Conservation (phyloP, 2,329 filamentous ascomycete genomes). For the Aspergillus arachidicola region DNA sequence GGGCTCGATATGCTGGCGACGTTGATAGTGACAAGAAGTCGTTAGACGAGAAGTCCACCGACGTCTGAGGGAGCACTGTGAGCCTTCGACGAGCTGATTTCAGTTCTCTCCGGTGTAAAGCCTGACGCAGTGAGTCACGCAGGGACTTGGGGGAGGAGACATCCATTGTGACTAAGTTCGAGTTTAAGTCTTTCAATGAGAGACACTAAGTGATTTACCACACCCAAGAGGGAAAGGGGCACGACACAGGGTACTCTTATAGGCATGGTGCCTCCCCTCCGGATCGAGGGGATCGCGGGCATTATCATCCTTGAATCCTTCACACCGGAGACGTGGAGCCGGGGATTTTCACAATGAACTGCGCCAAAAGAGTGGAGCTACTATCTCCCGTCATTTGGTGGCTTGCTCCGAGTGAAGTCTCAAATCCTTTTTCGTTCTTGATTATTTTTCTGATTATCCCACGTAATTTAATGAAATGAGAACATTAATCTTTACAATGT, state of each 20-base stretch:
- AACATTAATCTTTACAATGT: not conserved
- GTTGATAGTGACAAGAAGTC: slow-evolving; percentile 64
- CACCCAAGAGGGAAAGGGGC: not conserved
- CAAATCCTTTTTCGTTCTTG: not conserved
- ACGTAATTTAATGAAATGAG: not conserved
- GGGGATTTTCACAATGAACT: slow-evolving; percentile 2
- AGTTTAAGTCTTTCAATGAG: not conserved
- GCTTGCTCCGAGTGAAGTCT: not conserved
- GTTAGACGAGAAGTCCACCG: slow-evolving; percentile 65
- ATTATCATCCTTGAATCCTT: slow-evolving; percentile 9
- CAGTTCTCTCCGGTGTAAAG: slow-evolving; percentile 43
- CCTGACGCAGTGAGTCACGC: slow-evolving; percentile 31
- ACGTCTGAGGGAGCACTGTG: slow-evolving; percentile 46
- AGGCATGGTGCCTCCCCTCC: slow-evolving; percentile 1
- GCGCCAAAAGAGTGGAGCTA: not conserved
- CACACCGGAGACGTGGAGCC: slow-evolving; percentile 9
- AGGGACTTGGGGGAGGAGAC: slow-evolving; percentile 25
- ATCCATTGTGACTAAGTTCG: slow-evolving; percentile 6
- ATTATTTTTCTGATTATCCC: not conserved
- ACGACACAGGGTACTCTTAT: not conserved
- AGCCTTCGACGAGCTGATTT: slow-evolving; percentile 51
- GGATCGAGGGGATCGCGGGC: not conserved
- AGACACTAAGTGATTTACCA: not conserved
- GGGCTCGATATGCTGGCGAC: slow-evolving; percentile 48
- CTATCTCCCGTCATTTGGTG: slow-evolving; percentile 3